phyloP scores from a whole-genome alignment of 2,329 filamentous ascomycete species.

The Juglanconis juglandina region DNA sequence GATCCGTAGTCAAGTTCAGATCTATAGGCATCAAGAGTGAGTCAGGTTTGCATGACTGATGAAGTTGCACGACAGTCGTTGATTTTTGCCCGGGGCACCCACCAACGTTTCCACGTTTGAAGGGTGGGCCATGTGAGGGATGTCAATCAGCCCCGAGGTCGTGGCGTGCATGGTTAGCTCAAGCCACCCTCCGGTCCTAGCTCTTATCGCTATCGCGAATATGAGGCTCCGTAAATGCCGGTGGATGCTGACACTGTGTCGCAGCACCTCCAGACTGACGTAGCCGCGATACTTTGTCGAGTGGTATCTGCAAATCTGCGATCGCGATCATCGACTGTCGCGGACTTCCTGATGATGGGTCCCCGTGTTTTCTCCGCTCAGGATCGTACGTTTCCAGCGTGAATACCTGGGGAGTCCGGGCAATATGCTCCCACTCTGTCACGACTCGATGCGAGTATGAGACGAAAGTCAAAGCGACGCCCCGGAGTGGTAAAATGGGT shows the following conservation, averaged over 20 bases:
- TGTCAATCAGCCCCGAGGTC: neutral
- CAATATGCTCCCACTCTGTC: neutral
- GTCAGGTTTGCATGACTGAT: neutral
- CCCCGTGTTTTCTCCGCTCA: neutral
- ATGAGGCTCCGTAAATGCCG: conserved; percentile 20
- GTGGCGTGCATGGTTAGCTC: conserved; percentile 1
- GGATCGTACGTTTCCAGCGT: conserved; percentile 1
- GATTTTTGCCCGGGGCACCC: neutral
- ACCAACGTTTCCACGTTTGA: neutral
- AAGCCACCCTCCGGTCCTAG: neutral
- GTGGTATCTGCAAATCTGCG: neutral
- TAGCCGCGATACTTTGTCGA: neutral
- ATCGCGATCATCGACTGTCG: neutral
- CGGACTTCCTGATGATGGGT: neutral
- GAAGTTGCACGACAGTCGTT: no score
- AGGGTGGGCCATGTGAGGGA: neutral
- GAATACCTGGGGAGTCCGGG: neutral
- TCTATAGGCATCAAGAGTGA: no score
- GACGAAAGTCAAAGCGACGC: no score
- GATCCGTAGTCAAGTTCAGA: no score
- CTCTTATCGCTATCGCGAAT: conserved; percentile 10
- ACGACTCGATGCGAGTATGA: neutral
- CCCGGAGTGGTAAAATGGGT: no score
- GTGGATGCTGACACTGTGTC: conserved; percentile 17
- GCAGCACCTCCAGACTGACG: conserved; percentile 1